Evolutionary conservation across 768 basidiomycete species (phyloP), one percentile per base, ranked within the genome.

Genomic region (Saitozyma podzolica): DNA sequence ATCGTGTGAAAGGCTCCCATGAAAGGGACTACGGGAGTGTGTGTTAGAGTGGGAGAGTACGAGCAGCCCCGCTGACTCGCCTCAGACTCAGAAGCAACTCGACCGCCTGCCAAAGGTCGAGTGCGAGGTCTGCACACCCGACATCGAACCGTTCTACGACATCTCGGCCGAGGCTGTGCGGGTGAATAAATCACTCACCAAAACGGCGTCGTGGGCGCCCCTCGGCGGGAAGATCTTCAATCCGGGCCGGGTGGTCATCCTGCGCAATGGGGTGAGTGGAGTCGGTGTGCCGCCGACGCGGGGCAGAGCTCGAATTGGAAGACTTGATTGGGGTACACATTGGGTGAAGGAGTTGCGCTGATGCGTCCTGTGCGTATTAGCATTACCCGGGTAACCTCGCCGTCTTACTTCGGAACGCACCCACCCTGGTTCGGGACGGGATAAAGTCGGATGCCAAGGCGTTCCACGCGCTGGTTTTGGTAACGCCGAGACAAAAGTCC

Each of bases 61-160:
- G 19, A 50, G 6, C 14, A n/a, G 16, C 37, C 49, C 13, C 39
- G 53, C 58, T 67, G 56, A 68, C 20, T 11, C 37, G 13, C 60
- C 40, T 57, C 54, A 95, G 93, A 85, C 85, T 66, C 92, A 95
- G 78, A 89, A 83, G 74, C 80, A 79, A 39, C 82, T 95, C 13
- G 82, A 85, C 2, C 80, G 83, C 16, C 78, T 92, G 58, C 84
- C 84, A 20, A 85, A 86, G 69, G 83, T 94, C 6, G 80, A 84
- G 5, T 95, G 92, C 74, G 82, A 84, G 9, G 67, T 85, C 45
- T 95, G 92, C 65, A 62, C 76, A n/a, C 78, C 82, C 11, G 91
- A 91, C 70, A 90, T 99, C 56, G 83, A 86, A 42, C 80, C 76
- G 17, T 89, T 85, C 78, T 97, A 98, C 73, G 88, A 95, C 67